phyloP scores from a whole-genome alignment of 2,329 filamentous ascomycete species.

The Colletotrichum eremochloae region DNA sequence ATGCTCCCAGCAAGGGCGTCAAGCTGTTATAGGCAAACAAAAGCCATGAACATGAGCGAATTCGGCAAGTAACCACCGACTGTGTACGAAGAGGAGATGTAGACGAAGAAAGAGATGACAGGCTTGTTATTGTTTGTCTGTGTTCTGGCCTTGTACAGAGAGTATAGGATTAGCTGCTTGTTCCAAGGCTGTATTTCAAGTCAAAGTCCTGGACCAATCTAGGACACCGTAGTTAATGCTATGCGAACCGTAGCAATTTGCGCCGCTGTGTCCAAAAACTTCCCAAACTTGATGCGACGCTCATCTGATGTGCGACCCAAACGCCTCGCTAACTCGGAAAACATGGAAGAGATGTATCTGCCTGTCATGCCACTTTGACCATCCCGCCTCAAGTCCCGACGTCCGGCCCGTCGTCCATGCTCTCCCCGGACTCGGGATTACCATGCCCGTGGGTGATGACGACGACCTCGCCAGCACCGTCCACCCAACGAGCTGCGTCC shows the following conservation, averaged over 20 bases:
- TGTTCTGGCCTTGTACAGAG: conserved; percentile 5
- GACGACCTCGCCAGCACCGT: conserved; percentile 68
- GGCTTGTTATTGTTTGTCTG: background rate
- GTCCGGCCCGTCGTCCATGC: conserved; percentile 24
- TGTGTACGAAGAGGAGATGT: conserved; percentile 12
- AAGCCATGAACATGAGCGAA: background rate
- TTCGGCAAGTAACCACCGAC: background rate
- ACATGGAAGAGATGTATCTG: background rate
- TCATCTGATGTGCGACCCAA: background rate
- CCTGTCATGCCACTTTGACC: background rate
- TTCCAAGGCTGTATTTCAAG: conserved; percentile 22
- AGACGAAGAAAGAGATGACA: background rate
- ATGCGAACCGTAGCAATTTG: conserved; percentile 2
- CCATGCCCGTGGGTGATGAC: conserved; percentile 49
- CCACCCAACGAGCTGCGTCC: conserved; percentile 75
- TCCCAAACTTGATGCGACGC: conserved; percentile 9
- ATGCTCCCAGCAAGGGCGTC: background rate
- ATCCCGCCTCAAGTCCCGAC: background rate
- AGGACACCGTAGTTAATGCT: background rate
- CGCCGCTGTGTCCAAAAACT: conserved; percentile 1
- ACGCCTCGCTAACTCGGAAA: conserved; percentile 14
- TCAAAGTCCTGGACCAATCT: background rate
- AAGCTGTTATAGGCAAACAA: background rate
- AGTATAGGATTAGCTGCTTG: background rate
- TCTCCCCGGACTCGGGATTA: conserved; percentile 38